Base-by-base conservation (phyloP, 805 yeast genomes). In the Suhomyces pyralidae region DNA sequence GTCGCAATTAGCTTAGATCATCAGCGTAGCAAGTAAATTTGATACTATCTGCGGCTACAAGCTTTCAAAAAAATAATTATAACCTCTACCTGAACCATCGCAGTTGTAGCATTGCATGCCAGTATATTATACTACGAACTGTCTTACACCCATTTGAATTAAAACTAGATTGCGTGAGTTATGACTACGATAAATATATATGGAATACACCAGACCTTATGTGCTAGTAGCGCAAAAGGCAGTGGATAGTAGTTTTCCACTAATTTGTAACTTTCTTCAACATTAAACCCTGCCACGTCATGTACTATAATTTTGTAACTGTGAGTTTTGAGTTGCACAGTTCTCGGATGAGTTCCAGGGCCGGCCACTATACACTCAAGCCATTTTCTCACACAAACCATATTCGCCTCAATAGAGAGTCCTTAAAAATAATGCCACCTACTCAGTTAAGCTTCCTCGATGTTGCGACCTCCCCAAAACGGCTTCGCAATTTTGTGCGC, bases 401-500 rank as follows among this genome's bases (percentile, higher is more conserved):
- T 12, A 5, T 28, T 28, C n/a, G 7, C 7, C 5, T 12, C 5
- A 28, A 4, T 28, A 10, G 6, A 28, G 12, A 12, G n/a, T 28
- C 32, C 12, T 26, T 28, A 8, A 28, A 5, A 28, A 12, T 10
- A 28, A 10, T 28, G 32, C 32, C 6, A 26, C n/a, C 32, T 12
- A 28, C n/a, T 12, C 32, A 28, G 32, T 28, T 12, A 12, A 10
- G 32, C n/a, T 12, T 28, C 32, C 32, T 28, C 32, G 15, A 32
- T 32, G n/a, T 32, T 32, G 36, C 36, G 40, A 36, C 40, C 40
- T 36, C 42, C 42, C 42, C 22, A 38, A 38, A 38, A 38, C 12
- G 38, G 38, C n/a, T 34, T 32, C 48, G 42, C 49, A 24, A 32
- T 30, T 46, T 46, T 46, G 45, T 34, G 49, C 22, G 43, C 34